Conservation (phyloP, 805 yeast genomes). For the Candida insectalens region DNA sequence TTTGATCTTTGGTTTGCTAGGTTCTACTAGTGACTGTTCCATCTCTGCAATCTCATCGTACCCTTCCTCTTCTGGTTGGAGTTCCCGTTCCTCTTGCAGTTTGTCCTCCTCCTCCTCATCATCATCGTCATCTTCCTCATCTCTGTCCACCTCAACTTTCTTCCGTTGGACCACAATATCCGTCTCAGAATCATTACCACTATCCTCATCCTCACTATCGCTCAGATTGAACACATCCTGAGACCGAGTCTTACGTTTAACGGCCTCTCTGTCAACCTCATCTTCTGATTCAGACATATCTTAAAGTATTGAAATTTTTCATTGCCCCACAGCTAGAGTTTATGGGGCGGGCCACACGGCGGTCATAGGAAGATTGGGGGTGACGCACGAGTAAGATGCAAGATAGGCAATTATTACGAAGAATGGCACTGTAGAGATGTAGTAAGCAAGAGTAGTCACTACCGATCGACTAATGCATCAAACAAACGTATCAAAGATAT, state of each 20-base stretch:
- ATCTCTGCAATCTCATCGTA: conserved; percentile 12
- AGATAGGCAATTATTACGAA: too few species aligned
- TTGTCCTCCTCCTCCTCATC: conserved; percentile 11
- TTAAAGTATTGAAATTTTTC: not conserved
- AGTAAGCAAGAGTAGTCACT: too few species aligned
- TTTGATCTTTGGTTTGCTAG: conserved; percentile 35
- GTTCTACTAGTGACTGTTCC: conserved; percentile 10
- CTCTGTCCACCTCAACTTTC: conserved; percentile 6
- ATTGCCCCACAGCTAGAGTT: too few species aligned
- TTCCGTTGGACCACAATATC: conserved; percentile 7
- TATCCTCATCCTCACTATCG: conserved; percentile 9
- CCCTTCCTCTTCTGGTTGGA: conserved; percentile 6
- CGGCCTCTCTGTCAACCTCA: conserved; percentile 1
- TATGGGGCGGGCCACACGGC: too few species aligned
- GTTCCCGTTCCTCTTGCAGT: conserved; percentile 6
- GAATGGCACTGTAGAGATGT: too few species aligned
- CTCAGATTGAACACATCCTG: conserved; percentile 2
- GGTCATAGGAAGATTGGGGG: too few species aligned
- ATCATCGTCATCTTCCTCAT: conserved; percentile 17
- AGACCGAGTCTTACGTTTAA: conserved; percentile 2
- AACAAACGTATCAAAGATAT: not conserved
- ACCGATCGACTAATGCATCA: too few species aligned
- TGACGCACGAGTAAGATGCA: too few species aligned
- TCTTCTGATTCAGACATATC: conserved; percentile 1
- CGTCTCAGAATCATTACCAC: conserved; percentile 8